A percentile compares a stretch with the other conserved stretches of the same genome.
These are phyloP conservation scores for Microsporum ferrugineum DNA, from an alignment of 2,329 filamentous ascomycete species.

Conservation along the genomic window DNA sequence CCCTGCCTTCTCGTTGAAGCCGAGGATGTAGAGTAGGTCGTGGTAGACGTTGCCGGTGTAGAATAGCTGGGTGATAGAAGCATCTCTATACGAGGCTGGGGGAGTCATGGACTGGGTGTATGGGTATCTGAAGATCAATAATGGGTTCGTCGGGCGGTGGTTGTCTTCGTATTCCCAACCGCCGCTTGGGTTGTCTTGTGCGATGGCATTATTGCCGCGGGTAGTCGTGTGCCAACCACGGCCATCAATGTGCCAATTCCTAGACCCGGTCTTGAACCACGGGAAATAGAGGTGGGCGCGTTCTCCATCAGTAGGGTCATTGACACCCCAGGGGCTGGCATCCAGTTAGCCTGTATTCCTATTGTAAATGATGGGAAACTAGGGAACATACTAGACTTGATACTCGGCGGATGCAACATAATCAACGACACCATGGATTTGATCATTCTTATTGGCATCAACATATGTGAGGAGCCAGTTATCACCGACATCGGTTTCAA, in stretches of 20 bases:
- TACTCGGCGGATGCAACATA: constrained; percentile 10
- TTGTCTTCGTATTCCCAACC: constrained; percentile 8
- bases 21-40: constrained; percentile 9
- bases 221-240: constrained; percentile 6
- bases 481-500: constrained; percentile 13
- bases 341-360: neutral
- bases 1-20: constrained; percentile 12
- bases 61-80: constrained; percentile 12
- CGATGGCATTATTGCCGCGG: constrained; percentile 12
- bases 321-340: constrained; percentile 10
- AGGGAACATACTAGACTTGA: constrained; percentile 10
- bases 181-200: constrained; percentile 10
- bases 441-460: constrained; percentile 10
- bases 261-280: constrained; percentile 5
- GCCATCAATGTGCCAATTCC: constrained; percentile 10
- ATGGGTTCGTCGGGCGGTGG: constrained; percentile 9
- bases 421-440: constrained; percentile 10
- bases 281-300: constrained; percentile 6
- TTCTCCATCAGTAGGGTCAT: constrained; percentile 11
- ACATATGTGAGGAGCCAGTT: constrained; percentile 13
- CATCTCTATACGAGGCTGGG: constrained; percentile 10
- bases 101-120: constrained; percentile 7
- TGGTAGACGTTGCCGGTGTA: constrained; percentile 12
- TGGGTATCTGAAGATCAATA: constrained; percentile 11
- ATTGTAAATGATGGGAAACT: neutral